These are phyloP conservation scores for Saprolegnia parasitica DNA, from an alignment of 352 stramenopile species.

Conservation along the genomic window DNA sequence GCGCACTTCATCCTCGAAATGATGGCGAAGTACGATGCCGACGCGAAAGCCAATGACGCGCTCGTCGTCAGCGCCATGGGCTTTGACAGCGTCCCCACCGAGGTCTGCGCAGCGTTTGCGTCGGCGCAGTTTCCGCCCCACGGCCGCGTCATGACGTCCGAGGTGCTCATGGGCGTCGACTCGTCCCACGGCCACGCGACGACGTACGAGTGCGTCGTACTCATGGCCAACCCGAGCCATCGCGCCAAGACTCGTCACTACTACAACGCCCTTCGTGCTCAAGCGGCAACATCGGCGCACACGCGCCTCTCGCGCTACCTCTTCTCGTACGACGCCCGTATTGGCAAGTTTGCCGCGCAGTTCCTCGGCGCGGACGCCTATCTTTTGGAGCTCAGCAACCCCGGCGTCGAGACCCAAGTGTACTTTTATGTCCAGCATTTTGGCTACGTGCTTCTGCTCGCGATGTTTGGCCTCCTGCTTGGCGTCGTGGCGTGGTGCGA, in stretches of 20 bases:
- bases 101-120: background rate
- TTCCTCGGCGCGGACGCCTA: constrained; percentile 14
- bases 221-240: constrained; percentile 4
- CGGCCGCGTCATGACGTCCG: background rate
- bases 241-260: background rate
- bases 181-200: constrained; percentile 4
- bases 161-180: constrained; percentile 14
- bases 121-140: background rate
- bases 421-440: background rate
- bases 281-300: background rate
- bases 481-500: background rate
- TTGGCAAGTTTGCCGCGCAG: background rate
- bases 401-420: background rate
- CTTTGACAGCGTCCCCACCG: constrained; percentile 18
- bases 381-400: background rate
- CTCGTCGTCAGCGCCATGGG: constrained; percentile 10
- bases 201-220: constrained; percentile 27
- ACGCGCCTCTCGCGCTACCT: background rate
- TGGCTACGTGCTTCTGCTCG: background rate
- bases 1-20: constrained; percentile 15
- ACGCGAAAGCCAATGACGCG: background rate
- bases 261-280: background rate
- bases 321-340: background rate
- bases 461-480: constrained; percentile 5
- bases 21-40: constrained; percentile 7